Percentiles rank a stretch among this genome's conserved stretches.
Conservation (phyloP, 2,329 filamentous ascomycete genomes). For the Talaromyces piceae region DNA sequence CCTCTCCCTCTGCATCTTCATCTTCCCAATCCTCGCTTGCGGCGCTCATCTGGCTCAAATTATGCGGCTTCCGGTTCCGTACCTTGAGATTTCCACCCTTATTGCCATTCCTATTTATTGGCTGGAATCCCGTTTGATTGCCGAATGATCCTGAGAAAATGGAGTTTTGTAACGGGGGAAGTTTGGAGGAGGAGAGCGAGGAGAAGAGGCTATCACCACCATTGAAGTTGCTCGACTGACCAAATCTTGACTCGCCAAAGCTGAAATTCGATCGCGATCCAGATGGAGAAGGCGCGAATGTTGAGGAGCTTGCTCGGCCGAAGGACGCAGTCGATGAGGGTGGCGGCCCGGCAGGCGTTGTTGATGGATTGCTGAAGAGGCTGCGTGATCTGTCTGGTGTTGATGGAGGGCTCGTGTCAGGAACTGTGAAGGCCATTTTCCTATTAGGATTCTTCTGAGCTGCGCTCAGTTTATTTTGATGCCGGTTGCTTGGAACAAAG, state of each 20-base stretch:
- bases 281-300: constrained; percentile 47
- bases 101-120: constrained; percentile 17
- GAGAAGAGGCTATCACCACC: constrained; percentile 30
- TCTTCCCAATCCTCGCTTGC: constrained; percentile 11
- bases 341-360: constrained; percentile 51
- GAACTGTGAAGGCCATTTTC: constrained; percentile 32
- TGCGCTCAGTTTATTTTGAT: background rate
- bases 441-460: background rate
- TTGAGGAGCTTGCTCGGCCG: constrained; percentile 44
- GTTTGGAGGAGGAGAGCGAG: constrained; percentile 29
- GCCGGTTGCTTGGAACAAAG: background rate
- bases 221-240: constrained; percentile 28
- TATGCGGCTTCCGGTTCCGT: constrained; percentile 9
- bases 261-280: constrained; percentile 25
- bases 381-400: constrained; percentile 33
- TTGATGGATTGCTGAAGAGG: constrained; percentile 41
- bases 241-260: constrained; percentile 34
- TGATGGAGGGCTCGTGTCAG: constrained; percentile 30
- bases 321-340: constrained; percentile 48
- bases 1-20: constrained; percentile 5
- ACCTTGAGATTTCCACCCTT: constrained; percentile 10
- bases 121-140: constrained; percentile 22
- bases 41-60: constrained; percentile 11
- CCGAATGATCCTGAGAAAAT: constrained; percentile 16
- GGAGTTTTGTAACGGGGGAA: constrained; percentile 22